Evolutionary conservation across 2,329 filamentous ascomycete genomes (phyloP).

Genomic region (Cladosporium halotolerans): DNA sequence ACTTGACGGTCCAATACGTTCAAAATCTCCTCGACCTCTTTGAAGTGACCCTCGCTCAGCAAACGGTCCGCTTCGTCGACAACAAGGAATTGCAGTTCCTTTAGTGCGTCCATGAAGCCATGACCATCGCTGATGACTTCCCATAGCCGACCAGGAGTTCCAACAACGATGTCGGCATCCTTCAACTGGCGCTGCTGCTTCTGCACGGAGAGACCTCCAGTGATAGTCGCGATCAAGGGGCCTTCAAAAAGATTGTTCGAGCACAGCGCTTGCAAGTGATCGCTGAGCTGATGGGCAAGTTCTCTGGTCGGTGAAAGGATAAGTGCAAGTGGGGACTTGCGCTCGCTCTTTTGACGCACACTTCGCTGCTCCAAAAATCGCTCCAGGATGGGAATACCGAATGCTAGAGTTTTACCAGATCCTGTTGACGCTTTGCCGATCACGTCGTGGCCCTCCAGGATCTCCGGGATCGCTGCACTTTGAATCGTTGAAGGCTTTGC

Average conservation of each 20-base stretch:
- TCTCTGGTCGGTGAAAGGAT: conserved; percentile 90
- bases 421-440: conserved; percentile 95
- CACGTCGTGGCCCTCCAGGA: conserved; percentile 78
- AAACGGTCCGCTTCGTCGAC: conserved; percentile 92
- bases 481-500: conserved; percentile 78
- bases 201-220: conserved; percentile 85
- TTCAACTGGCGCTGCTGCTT: conserved; percentile 85
- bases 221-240: conserved; percentile 71
- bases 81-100: conserved; percentile 72
- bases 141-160: conserved; percentile 83
- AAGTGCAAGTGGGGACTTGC: conserved; percentile 58
- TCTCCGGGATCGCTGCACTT: conserved; percentile 68
- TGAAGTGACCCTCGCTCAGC: conserved; percentile 88
- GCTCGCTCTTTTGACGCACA: conserved; percentile 15
- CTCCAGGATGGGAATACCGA: conserved; percentile 88
- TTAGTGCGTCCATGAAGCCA: conserved; percentile 63
- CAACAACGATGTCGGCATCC: conserved; percentile 81
- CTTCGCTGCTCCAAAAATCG: conserved; percentile 55
- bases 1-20: conserved; percentile 63
- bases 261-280: conserved; percentile 73
- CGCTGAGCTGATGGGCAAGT: conserved; percentile 81
- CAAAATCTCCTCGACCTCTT: conserved; percentile 85
- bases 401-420: conserved; percentile 93
- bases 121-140: conserved; percentile 77
- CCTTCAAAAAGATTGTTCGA: conserved; percentile 55